A percentile compares a stretch with the other conserved stretches of the same genome.
Evolutionary conservation across 805 yeast genomes (phyloP).

Genomic region (Candida arabinofermentans): DNA sequence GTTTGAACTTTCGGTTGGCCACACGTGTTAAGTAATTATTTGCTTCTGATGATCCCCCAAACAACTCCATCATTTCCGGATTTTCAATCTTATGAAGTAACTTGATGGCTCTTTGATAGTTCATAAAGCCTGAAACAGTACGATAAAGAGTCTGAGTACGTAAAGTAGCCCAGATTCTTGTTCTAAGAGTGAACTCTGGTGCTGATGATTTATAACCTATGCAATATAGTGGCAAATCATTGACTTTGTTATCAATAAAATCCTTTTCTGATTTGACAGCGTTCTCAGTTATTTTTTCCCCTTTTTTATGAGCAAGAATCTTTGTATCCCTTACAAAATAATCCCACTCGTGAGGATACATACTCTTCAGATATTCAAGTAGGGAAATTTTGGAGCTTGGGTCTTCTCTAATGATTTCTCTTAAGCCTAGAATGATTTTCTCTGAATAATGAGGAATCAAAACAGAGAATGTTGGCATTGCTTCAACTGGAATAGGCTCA

Average conservation of each 20-base stretch:
- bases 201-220: slow-evolving; percentile 68
- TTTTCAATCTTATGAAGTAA: slow-evolving; percentile 66
- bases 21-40: slow-evolving; percentile 67
- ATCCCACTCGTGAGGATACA: slow-evolving; percentile 77
- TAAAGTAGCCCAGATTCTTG: slow-evolving; percentile 84
- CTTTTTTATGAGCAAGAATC: slow-evolving; percentile 54
- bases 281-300: slow-evolving; percentile 25
- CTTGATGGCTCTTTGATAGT: slow-evolving; percentile 70
- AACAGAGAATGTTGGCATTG: slow-evolving; percentile 50
- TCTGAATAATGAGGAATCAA: slow-evolving; percentile 51
- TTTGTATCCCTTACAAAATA: slow-evolving; percentile 76
- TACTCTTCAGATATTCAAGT: slow-evolving; percentile 72
- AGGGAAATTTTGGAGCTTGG: slow-evolving; percentile 48
- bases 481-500: slow-evolving; percentile 43
- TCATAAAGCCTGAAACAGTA: slow-evolving; percentile 80
- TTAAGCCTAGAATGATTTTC: slow-evolving; percentile 40
- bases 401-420: slow-evolving; percentile 45
- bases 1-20: slow-evolving; percentile 74
- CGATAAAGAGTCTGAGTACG: slow-evolving; percentile 81
- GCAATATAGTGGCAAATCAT: slow-evolving; percentile 66
- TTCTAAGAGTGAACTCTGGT: slow-evolving; percentile 61
- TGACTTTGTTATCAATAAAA: slow-evolving; percentile 39
- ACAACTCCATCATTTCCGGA: slow-evolving; percentile 43
- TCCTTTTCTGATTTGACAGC: slow-evolving; percentile 35
- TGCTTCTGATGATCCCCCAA: slow-evolving; percentile 38